Conservation (phyloP, 2,329 filamentous ascomycete species). For the Xylariaceae sp. region DNA sequence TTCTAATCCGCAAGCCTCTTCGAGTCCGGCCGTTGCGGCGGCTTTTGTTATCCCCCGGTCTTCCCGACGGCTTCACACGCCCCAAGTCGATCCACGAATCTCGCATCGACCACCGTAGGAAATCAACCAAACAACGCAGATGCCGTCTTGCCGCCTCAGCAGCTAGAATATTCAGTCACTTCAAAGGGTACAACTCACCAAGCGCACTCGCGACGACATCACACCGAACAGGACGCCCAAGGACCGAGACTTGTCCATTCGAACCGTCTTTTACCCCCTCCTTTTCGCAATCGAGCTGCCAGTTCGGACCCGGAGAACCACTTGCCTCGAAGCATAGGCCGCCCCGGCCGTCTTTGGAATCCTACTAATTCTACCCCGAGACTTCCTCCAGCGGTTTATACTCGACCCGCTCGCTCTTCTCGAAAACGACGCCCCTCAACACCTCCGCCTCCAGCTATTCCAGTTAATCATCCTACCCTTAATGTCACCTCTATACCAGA, state of each 20-base stretch:
- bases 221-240: slow-evolving; percentile 34
- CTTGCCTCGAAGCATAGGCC: slow-evolving; percentile 48
- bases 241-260: slow-evolving; percentile 28
- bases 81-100: slow-evolving; percentile 30
- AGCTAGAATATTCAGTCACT: slow-evolving; percentile 21
- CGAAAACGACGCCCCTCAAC: slow-evolving; percentile 59
- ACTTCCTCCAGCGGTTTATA: slow-evolving; percentile 37
- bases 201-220: slow-evolving; percentile 28
- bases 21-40: slow-evolving; percentile 35
- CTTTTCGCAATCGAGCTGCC: slow-evolving; percentile 54
- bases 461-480: slow-evolving; percentile 54
- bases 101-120: slow-evolving; percentile 42
- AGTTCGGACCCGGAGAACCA: slow-evolving; percentile 36
- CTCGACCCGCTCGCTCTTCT: slow-evolving; percentile 32
- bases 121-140: slow-evolving; percentile 20
- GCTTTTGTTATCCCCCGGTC: slow-evolving; percentile 28
- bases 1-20: neutral
- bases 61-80: slow-evolving; percentile 46
- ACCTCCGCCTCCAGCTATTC: slow-evolving; percentile 59
- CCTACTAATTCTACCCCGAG: slow-evolving; percentile 66
- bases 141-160: slow-evolving; percentile 25
- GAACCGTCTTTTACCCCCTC: slow-evolving; percentile 42
- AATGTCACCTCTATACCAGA: slow-evolving; percentile 45
- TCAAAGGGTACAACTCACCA: slow-evolving; percentile 9
- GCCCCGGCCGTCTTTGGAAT: slow-evolving; percentile 64